Percentiles rank a stretch among this genome's conserved stretches.
phyloP scores from a whole-genome alignment of 2,329 filamentous ascomycete genomes.

The Monilinia vaccinii-corymbosi region DNA sequence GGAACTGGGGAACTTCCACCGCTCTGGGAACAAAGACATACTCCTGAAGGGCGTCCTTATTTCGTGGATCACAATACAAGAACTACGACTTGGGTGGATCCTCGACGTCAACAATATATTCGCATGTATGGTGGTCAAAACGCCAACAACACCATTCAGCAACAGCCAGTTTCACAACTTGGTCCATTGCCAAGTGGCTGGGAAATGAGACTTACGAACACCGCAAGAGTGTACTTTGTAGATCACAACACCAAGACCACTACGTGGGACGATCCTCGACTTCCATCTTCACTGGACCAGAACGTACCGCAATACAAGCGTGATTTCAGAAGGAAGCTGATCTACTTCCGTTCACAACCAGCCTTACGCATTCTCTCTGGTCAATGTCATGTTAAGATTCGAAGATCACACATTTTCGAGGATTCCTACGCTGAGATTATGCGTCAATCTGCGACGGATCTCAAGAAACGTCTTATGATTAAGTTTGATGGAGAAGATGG shows the following conservation, averaged over 20 bases:
- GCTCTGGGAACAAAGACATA: constrained; percentile 94
- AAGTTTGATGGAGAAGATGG: constrained; percentile 99
- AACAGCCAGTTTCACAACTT: constrained; percentile 94
- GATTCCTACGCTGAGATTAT: constrained; percentile 99
- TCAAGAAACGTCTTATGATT: constrained; percentile 99
- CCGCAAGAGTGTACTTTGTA: constrained; percentile 94
- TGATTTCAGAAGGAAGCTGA: constrained; percentile 94
- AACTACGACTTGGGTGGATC: constrained; percentile 98
- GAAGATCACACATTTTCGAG: constrained; percentile 94
- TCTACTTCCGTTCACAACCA: constrained; percentile 98
- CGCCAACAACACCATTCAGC: constrained; percentile 82
- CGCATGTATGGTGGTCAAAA: constrained; percentile 91
- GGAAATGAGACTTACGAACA: constrained; percentile 99
- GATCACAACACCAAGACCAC: constrained; percentile 99
- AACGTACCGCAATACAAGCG: constrained; percentile 99
- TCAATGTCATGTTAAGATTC: constrained; percentile 96
- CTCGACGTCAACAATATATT: constrained; percentile 94
- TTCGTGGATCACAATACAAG: constrained; percentile 98
- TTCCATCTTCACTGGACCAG: constrained; percentile 93
- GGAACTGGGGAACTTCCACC: constrained; percentile 91
- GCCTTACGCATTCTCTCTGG: constrained; percentile 91
- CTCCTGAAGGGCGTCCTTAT: constrained; percentile 88
- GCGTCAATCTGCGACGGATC: constrained; percentile 84
- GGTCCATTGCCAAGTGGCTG: constrained; percentile 92
- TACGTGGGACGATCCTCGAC: constrained; percentile 93